Percentiles rank a stretch among this genome's conserved stretches.
phyloP scores from a whole-genome alignment of 306 rosid species.

The Prunus mume region DNA sequence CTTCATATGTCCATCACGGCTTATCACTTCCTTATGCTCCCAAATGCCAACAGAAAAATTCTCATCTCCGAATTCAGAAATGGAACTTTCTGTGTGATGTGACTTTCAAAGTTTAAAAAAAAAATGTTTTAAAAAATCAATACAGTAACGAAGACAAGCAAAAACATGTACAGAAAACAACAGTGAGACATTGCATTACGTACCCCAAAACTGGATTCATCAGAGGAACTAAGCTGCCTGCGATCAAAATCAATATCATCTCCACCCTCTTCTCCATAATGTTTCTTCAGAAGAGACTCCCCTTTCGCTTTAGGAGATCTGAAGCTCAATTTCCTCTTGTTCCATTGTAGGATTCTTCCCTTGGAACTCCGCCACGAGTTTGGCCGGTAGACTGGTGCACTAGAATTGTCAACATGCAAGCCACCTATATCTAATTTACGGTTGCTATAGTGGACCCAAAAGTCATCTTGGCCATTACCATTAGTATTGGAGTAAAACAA shows the following conservation, averaged over 20 bases:
- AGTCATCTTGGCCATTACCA: conserved; percentile 17
- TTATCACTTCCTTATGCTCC: conserved; percentile 34
- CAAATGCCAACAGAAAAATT: conserved; percentile 34
- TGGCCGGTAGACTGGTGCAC: background rate
- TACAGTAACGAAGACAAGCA: background rate
- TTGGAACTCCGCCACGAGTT: conserved; percentile 8
- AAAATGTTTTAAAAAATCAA: background rate
- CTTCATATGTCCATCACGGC: conserved; percentile 37
- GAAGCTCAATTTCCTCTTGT: conserved; percentile 37
- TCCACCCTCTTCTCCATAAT: conserved; percentile 40
- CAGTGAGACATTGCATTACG: background rate
- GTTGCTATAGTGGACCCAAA: conserved; percentile 29
- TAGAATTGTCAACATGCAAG: conserved; percentile 7
- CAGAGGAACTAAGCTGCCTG: conserved; percentile 31
- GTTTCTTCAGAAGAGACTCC: conserved; percentile 40
- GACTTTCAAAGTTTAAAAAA: conserved; percentile 1
- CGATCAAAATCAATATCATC: conserved; percentile 41
- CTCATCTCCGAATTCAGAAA: conserved; percentile 36
- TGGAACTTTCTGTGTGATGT: conserved; percentile 15
- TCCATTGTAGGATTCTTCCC: conserved; percentile 30
- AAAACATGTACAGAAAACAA: background rate
- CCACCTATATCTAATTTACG: conserved; percentile 7
- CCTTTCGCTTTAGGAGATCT: conserved; percentile 29
- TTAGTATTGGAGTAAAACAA: conserved; percentile 6
- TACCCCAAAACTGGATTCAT: conserved; percentile 30